Evolutionary conservation across 2,329 filamentous ascomycete genomes (phyloP), one percentile per base, ranked within the genome.

Genomic region (Stagonosporopsis cucurbitacearum): DNA sequence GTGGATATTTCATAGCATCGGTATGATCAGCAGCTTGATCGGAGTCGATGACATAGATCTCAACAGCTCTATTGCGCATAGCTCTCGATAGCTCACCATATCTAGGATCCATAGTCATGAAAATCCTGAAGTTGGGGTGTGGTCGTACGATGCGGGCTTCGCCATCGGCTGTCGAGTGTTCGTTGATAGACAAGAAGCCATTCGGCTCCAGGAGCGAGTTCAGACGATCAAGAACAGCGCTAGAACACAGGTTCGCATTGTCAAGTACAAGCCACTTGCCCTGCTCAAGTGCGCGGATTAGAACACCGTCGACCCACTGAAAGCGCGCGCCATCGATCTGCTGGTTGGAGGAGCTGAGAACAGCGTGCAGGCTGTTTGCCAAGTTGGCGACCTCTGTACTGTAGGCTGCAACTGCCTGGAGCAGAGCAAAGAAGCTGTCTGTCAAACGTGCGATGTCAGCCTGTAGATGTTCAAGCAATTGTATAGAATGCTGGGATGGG

Each of bases 241-340:
- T 89, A 68, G 90, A 97, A 78, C 96, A 99, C 54, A 99, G 84
- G 69, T 99, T 99, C 57, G 96, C 95, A 75, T 99, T 97, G 76
- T 99, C 95, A 20, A 99, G 86, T 11, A 99, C 88, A 17, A 99
- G 82, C 95, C 95, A 99, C 58, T 92, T 85, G 13, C 95, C 95
- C 64, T 88, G 82, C 69, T 96, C 84, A 11, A 98, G 81, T 37
- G 95, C 94, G 66, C 92, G 89, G 43, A 98, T 89, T 39, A 99
- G 87, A 43, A 96, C 86, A 54, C 96, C 95, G 72, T 99, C 94
- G 2, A 96, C 86, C 95, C 95, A 99, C 74, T 96, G 92, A 71
- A 99, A 99, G 2, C 89, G 88, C 20, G 92, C 91, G 59, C 88
- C 88, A 20, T 88, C 85, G 22, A 91, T 82, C 11, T 65, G 62